Percentiles rank a stretch among this genome's conserved stretches.
Evolutionary conservation across 2,329 filamentous ascomycete genomes (phyloP).

Genomic region (Scedosporium dehoogii): DNA sequence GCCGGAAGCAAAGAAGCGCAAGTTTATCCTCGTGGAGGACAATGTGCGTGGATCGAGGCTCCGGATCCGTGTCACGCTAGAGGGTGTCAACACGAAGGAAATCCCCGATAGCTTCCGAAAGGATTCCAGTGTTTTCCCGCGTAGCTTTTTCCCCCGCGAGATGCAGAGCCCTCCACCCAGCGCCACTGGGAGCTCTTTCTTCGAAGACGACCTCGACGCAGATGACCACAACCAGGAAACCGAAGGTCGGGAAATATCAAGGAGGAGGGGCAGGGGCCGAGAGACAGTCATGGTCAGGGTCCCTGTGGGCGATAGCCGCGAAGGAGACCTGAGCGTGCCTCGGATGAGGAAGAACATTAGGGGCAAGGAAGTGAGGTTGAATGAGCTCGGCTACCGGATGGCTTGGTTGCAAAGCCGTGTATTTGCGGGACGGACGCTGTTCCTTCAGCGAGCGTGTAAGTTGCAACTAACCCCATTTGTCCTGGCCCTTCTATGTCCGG

Average conservation of each 20-base stretch:
- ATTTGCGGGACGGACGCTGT: constrained; percentile 77
- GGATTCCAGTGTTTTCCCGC: constrained; percentile 79
- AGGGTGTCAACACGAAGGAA: constrained; percentile 86
- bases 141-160: constrained; percentile 85
- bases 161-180: constrained; percentile 80
- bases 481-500: background rate
- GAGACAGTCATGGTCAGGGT: constrained; percentile 45
- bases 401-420: constrained; percentile 92
- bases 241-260: constrained; percentile 30
- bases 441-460: constrained; percentile 85
- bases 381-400: constrained; percentile 90
- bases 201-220: constrained; percentile 49
- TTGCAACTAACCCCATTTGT: constrained; percentile 17
- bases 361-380: constrained; percentile 78
- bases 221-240: constrained; percentile 44
- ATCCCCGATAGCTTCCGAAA: constrained; percentile 94
- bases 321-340: constrained; percentile 66
- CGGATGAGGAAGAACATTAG: constrained; percentile 60
- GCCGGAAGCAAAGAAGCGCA: constrained; percentile 82
- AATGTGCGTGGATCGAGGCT: constrained; percentile 70
- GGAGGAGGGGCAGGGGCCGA: constrained; percentile 13
- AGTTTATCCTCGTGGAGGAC: constrained; percentile 94
- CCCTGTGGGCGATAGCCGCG: constrained; percentile 57
- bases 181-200: constrained; percentile 65
- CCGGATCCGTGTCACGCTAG: constrained; percentile 84